Evolutionary conservation across 768 basidiomycete genomes (phyloP).

Genomic region (Pulveroboletus sp.): DNA sequence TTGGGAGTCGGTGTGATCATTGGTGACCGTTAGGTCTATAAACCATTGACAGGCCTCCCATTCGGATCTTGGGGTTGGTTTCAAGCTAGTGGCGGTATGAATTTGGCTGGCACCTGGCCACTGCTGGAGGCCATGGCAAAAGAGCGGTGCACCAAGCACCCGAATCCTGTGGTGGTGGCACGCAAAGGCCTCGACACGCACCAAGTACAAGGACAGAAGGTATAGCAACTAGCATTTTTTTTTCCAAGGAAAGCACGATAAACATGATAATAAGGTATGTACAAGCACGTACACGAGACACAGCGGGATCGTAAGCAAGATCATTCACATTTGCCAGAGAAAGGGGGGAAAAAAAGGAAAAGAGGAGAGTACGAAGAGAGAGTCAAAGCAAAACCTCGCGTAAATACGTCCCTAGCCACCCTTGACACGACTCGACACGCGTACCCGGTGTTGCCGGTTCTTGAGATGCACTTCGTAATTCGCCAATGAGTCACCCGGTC

Average conservation of each 20-base stretch:
- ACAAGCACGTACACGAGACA: constrained; percentile 31
- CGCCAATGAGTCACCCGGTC: constrained; percentile 78
- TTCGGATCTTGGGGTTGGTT: too few relatives aligned
- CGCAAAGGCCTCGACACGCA: too few relatives aligned
- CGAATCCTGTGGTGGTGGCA: too few relatives aligned
- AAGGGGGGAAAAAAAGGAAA: neutral
- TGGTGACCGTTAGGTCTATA: too few relatives aligned
- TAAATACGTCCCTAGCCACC: constrained; percentile 19
- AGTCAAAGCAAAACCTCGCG: constrained; percentile 1
- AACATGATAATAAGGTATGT: constrained; percentile 37
- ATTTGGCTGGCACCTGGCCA: too few relatives aligned
- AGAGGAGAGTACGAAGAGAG: neutral
- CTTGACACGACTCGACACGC: constrained; percentile 58
- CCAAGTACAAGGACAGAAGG: too few relatives aligned
- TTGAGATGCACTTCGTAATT: constrained; percentile 94
- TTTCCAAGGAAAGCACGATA: constrained; percentile 18
- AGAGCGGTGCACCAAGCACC: too few relatives aligned
- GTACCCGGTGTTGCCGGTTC: constrained; percentile 76
- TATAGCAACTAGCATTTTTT: neutral
- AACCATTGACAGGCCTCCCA: too few relatives aligned
- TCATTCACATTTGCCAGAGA: constrained; percentile 15
- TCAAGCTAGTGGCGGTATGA: too few relatives aligned
- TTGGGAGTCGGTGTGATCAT: too few relatives aligned
- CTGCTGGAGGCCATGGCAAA: too few relatives aligned
- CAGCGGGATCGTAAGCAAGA: constrained; percentile 22